phyloP scores from a whole-genome alignment of 495 filamentous ascomycete genomes.

The Xylaria curta region DNA sequence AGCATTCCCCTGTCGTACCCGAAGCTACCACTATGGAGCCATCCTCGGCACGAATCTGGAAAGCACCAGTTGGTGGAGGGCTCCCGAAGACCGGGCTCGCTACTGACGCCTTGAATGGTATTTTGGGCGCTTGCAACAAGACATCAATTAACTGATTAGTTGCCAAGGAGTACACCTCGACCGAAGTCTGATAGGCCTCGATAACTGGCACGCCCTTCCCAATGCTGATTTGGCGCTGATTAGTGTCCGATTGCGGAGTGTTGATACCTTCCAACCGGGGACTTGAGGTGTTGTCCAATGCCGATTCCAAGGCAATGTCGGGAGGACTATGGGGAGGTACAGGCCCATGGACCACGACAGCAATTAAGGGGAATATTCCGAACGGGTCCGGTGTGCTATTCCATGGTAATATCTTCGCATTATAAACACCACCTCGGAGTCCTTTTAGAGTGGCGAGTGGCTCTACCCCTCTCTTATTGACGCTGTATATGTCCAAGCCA shows the following conservation, averaged over 20 bases:
- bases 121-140: slow-evolving; percentile 64
- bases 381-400: slow-evolving; percentile 36
- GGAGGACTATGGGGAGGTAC: slow-evolving; percentile 47
- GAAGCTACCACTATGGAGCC: slow-evolving; percentile 76
- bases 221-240: slow-evolving; percentile 32
- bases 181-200: slow-evolving; percentile 77
- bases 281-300: slow-evolving; percentile 47
- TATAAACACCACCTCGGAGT: slow-evolving; percentile 78
- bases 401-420: slow-evolving; percentile 78
- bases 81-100: slow-evolving; percentile 61
- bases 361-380: slow-evolving; percentile 67
- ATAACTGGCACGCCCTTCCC: slow-evolving; percentile 44
- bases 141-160: slow-evolving; percentile 71
- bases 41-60: slow-evolving; percentile 71
- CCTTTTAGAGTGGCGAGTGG: slow-evolving; percentile 71
- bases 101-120: slow-evolving; percentile 54
- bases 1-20: slow-evolving; percentile 83
- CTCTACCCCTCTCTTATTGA: slow-evolving; percentile 71
- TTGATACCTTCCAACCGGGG: slow-evolving; percentile 46
- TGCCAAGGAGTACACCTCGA: slow-evolving; percentile 82
- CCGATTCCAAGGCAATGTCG: slow-evolving; percentile 42
- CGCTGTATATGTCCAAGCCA: slow-evolving; percentile 70
- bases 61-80: slow-evolving; percentile 71
- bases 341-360: slow-evolving; percentile 77
- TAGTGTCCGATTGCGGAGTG: slow-evolving; percentile 38